Evolutionary conservation across 805 yeast genomes (phyloP).

Genomic region (Metschnikowia picachoensis): DNA sequence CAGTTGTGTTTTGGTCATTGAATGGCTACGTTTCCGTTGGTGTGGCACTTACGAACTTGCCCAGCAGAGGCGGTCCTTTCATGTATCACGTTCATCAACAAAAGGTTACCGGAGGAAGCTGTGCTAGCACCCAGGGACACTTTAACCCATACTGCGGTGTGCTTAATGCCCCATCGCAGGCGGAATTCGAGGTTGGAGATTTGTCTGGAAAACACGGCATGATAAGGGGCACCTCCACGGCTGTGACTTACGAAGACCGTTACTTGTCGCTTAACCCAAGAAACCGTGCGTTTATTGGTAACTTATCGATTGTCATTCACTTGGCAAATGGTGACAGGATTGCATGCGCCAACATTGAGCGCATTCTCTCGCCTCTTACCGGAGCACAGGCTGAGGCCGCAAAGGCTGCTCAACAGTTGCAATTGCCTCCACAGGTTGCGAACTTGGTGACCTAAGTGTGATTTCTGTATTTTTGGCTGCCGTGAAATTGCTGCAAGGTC

Average conservation of each 20-base stretch:
- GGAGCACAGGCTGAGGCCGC: not conserved
- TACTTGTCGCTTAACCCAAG: conserved; percentile 55
- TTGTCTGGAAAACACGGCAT: conserved; percentile 74
- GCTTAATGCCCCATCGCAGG: conserved; percentile 45
- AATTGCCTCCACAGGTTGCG: not conserved
- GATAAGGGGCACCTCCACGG: conserved; percentile 65
- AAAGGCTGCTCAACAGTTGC: not conserved
- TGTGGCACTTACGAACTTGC: conserved; percentile 65
- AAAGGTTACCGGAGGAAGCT: conserved; percentile 44
- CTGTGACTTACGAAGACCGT: conserved; percentile 57
- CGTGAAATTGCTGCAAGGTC: too few relatives aligned
- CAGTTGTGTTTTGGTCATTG: conserved; percentile 13
- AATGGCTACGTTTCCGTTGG: conserved; percentile 58
- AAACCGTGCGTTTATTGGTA: conserved; percentile 2
- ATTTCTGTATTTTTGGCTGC: too few relatives aligned
- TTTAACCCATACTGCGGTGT: conserved; percentile 59
- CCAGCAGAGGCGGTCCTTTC: conserved; percentile 62
- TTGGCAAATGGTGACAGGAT: not conserved
- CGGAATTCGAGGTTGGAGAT: conserved; percentile 66
- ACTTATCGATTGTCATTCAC: not conserved
- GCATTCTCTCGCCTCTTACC: not conserved
- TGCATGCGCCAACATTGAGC: conserved; percentile 2
- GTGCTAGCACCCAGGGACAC: conserved; percentile 50
- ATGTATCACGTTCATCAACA: conserved; percentile 61
- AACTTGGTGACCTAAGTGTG: not conserved